Percentiles rank a stretch among this genome's conserved stretches.
Evolutionary conservation across 1,284 basidiomycete genomes (phyloP).

Genomic region (Coniferiporia weirii): DNA sequence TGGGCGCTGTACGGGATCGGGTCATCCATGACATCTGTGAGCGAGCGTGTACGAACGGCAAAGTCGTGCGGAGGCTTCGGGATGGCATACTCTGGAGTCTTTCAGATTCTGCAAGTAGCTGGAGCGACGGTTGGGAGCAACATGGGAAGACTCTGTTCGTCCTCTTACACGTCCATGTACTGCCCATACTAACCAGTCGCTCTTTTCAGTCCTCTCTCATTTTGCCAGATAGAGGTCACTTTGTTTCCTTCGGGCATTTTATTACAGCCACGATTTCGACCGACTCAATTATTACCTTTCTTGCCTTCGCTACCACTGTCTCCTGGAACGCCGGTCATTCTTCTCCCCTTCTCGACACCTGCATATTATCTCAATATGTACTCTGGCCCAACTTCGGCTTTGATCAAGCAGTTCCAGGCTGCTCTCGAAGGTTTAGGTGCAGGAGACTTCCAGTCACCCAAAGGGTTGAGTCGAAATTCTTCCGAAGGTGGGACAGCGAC

Average conservation of each 20-base stretch:
- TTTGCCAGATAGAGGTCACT: constrained; percentile 55
- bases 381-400: constrained; percentile 52
- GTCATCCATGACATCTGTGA: constrained; percentile 55
- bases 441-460: constrained; percentile 40
- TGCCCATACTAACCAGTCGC: constrained; percentile 12
- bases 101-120: constrained; percentile 41
- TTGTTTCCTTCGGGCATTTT: constrained; percentile 45
- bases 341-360: constrained; percentile 65
- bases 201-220: constrained; percentile 45
- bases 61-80: constrained; percentile 25
- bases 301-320: constrained; percentile 36
- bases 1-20: constrained; percentile 41
- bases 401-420: constrained; percentile 58
- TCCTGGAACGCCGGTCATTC: constrained; percentile 56
- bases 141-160: constrained; percentile 41
- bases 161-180: neutral
- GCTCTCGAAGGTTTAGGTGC: constrained; percentile 56
- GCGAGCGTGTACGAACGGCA: constrained; percentile 36
- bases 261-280: constrained; percentile 52
- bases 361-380: constrained; percentile 66
- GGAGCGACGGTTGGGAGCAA: constrained; percentile 60
- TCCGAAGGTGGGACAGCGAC: neutral
- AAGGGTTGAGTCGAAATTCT: neutral
- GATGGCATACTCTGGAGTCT: constrained; percentile 56
- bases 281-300: constrained; percentile 49